Percentiles rank a stretch among this genome's conserved stretches.
These are phyloP conservation scores for Digitaria exilis DNA, from an alignment of 202 grass and related monocot genomes.

Conservation along the genomic window DNA sequence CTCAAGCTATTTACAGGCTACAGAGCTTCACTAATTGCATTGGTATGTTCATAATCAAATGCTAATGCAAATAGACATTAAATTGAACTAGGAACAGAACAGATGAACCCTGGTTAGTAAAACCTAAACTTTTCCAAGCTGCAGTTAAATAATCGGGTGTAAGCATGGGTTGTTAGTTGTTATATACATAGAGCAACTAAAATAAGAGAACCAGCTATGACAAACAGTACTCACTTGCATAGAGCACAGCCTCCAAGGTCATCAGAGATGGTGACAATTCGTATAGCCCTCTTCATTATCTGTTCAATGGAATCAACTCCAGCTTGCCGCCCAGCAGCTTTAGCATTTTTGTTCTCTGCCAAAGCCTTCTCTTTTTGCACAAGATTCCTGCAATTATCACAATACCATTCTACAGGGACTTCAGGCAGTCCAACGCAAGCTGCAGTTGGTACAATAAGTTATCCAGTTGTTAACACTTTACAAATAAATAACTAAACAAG, in stretches of 20 bases:
- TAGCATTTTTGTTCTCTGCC: slow-evolving; percentile 74
- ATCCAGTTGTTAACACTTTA: neutral
- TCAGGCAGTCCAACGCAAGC: slow-evolving; percentile 68
- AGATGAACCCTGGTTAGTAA: neutral
- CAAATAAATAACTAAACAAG: slow-evolving; percentile 8
- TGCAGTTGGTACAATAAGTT: slow-evolving; percentile 46
- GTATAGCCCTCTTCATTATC: slow-evolving; percentile 87
- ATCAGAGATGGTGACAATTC: slow-evolving; percentile 80
- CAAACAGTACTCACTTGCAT: slow-evolving; percentile 77
- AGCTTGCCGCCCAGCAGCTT: slow-evolving; percentile 78
- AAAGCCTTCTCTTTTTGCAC: slow-evolving; percentile 82
- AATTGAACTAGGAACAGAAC: neutral
- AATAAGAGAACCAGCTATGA: slow-evolving; percentile 2
- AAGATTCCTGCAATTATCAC: slow-evolving; percentile 81
- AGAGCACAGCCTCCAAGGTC: slow-evolving; percentile 84
- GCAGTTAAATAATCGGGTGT: neutral
- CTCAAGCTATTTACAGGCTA: neutral
- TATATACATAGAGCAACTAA: neutral
- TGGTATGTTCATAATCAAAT: neutral
- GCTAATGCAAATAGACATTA: neutral
- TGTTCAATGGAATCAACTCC: slow-evolving; percentile 97
- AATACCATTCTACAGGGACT: slow-evolving; percentile 76
- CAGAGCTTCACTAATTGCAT: slow-evolving; percentile 3
- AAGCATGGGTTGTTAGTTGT: neutral
- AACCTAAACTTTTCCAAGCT: neutral